Evolutionary conservation across 2,329 filamentous ascomycete genomes (phyloP).

Genomic region (Fusarium duplospermum): DNA sequence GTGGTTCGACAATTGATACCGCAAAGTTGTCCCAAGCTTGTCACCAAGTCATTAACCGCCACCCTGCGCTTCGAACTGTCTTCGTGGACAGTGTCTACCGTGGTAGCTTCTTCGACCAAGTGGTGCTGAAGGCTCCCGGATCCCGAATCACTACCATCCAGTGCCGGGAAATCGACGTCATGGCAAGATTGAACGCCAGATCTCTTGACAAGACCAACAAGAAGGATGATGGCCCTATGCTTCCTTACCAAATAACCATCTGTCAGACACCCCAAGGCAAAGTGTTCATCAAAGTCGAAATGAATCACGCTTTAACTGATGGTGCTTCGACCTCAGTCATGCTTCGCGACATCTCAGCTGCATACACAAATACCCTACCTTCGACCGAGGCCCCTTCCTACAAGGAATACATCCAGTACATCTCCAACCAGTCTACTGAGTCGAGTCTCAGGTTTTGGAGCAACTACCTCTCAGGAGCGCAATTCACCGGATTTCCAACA

Average conservation of each 20-base stretch:
- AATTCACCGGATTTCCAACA: constrained; percentile 10
- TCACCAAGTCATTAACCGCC: constrained; percentile 40
- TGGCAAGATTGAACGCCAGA: constrained; percentile 32
- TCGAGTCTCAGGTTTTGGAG: constrained; percentile 35
- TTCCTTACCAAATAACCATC: constrained; percentile 42
- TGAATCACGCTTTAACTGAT: constrained; percentile 52
- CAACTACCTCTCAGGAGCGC: constrained; percentile 13
- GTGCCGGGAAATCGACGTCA: constrained; percentile 40
- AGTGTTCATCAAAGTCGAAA: constrained; percentile 44
- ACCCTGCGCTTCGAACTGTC: constrained; percentile 47
- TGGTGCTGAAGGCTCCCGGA: constrained; percentile 29
- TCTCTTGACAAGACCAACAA: constrained; percentile 33
- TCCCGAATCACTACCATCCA: constrained; percentile 13
- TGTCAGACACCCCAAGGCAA: constrained; percentile 31
- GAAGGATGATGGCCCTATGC: constrained; percentile 5
- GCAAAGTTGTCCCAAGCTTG: constrained; percentile 23
- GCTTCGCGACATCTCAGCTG: constrained; percentile 45
- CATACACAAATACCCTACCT: constrained; percentile 36
- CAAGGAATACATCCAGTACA: constrained; percentile 35
- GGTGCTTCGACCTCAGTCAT: constrained; percentile 46
- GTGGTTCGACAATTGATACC: not conserved
- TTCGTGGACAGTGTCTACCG: constrained; percentile 46
- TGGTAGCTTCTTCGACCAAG: constrained; percentile 45
- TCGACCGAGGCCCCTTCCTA: constrained; percentile 14
- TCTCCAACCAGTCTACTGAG: constrained; percentile 12